Conservation (phyloP, 2,329 filamentous ascomycete genomes). For the Alternaria conjuncta region DNA sequence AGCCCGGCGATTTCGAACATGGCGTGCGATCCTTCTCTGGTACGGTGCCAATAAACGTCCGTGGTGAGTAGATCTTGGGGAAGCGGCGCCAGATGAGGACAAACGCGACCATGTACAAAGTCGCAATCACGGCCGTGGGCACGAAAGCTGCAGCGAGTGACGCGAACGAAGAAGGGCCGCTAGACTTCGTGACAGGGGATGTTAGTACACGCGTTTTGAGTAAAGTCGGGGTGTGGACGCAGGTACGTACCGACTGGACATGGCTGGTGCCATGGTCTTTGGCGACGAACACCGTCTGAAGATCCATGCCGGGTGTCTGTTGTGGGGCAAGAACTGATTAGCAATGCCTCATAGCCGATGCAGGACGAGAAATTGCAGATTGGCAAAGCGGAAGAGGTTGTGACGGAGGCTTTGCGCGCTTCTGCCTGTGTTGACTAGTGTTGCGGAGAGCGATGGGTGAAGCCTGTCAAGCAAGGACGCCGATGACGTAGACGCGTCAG, state of each 20-base stretch:
- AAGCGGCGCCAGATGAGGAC: conserved; percentile 51
- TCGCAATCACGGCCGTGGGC: conserved; percentile 40
- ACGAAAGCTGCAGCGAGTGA: conserved; percentile 45
- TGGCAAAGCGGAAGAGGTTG: background rate
- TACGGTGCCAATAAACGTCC: conserved; percentile 55
- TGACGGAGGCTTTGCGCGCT: background rate
- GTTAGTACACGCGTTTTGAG: conserved; percentile 12
- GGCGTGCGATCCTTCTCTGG: conserved; percentile 52
- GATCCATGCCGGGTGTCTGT: conserved; percentile 19
- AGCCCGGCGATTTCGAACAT: conserved; percentile 33
- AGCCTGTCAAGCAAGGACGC: conserved; percentile 5
- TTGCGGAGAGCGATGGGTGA: conserved; percentile 3
- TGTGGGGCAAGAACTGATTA: background rate
- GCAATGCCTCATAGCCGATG: conserved; percentile 3
- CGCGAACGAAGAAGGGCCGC: conserved; percentile 40
- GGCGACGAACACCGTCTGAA: conserved; percentile 20
- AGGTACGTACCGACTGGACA: conserved; percentile 24
- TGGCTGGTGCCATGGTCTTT: conserved; percentile 19
- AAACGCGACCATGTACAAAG: conserved; percentile 45
- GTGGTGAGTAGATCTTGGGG: conserved; percentile 53
- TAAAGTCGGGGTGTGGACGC: background rate
- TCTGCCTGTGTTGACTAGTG: conserved; percentile 5
- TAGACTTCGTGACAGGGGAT: conserved; percentile 24
- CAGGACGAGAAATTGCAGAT: background rate
- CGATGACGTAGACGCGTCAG: conserved; percentile 21